A percentile compares a stretch with the other conserved stretches of the same genome.
Conservation (phyloP, 148 eudicot genomes). For the Oxyria digyna region DNA sequence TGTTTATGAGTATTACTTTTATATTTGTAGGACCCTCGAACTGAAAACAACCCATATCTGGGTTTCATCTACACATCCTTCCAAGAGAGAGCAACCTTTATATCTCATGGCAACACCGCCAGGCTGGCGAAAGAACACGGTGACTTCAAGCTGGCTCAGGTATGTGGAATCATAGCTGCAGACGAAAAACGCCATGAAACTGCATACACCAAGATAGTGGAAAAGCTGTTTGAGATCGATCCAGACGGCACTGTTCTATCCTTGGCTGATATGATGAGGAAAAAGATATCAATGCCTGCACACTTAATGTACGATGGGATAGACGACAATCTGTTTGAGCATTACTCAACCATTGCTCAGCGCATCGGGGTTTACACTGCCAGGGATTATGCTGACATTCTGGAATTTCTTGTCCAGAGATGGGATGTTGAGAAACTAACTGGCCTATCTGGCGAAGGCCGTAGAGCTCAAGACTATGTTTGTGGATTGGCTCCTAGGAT, state of each 20-base stretch:
- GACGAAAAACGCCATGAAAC: conserved; percentile 41
- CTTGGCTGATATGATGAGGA: conserved; percentile 43
- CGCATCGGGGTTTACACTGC: conserved; percentile 39
- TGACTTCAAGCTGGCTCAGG: conserved; percentile 27
- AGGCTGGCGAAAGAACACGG: conserved; percentile 36
- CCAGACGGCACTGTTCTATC: conserved; percentile 27
- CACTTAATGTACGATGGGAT: conserved; percentile 36
- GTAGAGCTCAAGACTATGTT: conserved; percentile 28
- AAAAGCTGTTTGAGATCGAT: conserved; percentile 39
- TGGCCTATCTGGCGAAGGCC: conserved; percentile 31
- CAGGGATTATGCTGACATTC: conserved; percentile 32
- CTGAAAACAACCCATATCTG: conserved; percentile 39
- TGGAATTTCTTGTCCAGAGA: conserved; percentile 28
- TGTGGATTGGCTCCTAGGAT: conserved; percentile 37
- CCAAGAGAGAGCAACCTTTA: conserved; percentile 45
- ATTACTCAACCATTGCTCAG: conserved; percentile 30
- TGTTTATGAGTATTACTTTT: background rate
- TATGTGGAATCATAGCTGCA: conserved; percentile 39
- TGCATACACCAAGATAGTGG: conserved; percentile 37
- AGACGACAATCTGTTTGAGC: conserved; percentile 31
- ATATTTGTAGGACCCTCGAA: conserved; percentile 23
- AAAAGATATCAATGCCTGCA: conserved; percentile 34
- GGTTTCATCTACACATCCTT: conserved; percentile 44
- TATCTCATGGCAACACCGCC: conserved; percentile 39
- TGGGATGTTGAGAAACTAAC: conserved; percentile 28